These are phyloP conservation scores for Fusarium setosum DNA, from an alignment of 2,329 filamentous ascomycete species.

Conservation along the genomic window DNA sequence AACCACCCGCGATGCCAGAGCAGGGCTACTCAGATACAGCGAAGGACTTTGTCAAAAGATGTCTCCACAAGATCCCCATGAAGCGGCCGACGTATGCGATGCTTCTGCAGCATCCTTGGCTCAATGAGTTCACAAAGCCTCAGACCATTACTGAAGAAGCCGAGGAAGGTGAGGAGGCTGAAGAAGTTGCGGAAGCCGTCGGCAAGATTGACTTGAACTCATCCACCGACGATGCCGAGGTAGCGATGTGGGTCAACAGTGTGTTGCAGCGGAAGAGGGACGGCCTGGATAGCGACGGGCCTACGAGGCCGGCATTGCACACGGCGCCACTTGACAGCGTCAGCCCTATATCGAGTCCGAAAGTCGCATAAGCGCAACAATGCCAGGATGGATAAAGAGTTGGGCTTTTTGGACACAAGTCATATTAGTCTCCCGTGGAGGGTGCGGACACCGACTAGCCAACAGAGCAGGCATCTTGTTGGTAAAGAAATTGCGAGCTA, in stretches of 20 bases:
- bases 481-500: conserved; percentile 19
- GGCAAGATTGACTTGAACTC: conserved; percentile 56
- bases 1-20: conserved; percentile 87
- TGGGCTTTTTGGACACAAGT: neutral
- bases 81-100: conserved; percentile 94
- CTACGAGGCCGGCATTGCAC: conserved; percentile 84
- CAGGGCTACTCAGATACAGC: conserved; percentile 83
- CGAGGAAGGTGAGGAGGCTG: conserved; percentile 68
- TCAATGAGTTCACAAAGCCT: conserved; percentile 79
- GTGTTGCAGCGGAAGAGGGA: conserved; percentile 70
- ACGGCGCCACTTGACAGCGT: conserved; percentile 85
- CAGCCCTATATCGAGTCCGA: conserved; percentile 61
- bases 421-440: neutral
- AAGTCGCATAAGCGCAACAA: conserved; percentile 21
- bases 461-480: conserved; percentile 46
- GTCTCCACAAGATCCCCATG: conserved; percentile 91
- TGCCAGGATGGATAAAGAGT: neutral
- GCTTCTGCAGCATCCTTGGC: conserved; percentile 90
- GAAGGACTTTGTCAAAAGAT: conserved; percentile 87
- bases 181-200: conserved; percentile 56
- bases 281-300: conserved; percentile 60
- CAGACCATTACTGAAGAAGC: conserved; percentile 78
- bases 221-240: conserved; percentile 76
- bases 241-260: conserved; percentile 84
- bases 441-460: conserved; percentile 11